Conservation (phyloP, 2,329 filamentous ascomycete genomes). For the Westerdykella aurantiaca region DNA sequence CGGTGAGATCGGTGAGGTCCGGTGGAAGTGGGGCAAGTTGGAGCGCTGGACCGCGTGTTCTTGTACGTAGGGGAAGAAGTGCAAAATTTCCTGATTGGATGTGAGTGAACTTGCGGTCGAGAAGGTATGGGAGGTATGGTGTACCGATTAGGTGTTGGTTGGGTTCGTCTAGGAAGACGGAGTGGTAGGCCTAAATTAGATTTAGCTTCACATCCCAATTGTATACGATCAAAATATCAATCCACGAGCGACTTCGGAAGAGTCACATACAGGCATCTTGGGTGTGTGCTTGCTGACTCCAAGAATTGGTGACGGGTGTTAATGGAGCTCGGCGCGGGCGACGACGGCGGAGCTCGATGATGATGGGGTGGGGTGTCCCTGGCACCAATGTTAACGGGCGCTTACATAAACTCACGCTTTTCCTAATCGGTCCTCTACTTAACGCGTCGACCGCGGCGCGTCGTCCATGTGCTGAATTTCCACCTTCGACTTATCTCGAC, state of each 20-base stretch:
- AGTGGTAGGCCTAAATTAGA: constrained; percentile 78
- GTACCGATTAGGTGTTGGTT: constrained; percentile 60
- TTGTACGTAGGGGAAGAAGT: constrained; percentile 87
- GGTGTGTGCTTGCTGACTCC: constrained; percentile 13
- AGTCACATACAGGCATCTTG: constrained; percentile 45
- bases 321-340: constrained; percentile 22
- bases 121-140: background rate
- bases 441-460: constrained; percentile 32
- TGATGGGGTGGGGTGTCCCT: constrained; percentile 22
- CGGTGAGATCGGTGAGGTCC: constrained; percentile 51
- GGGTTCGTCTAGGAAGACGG: constrained; percentile 82
- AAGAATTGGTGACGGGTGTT: constrained; percentile 11
- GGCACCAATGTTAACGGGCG: constrained; percentile 23
- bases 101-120: constrained; percentile 4
- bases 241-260: background rate
- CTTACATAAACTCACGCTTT: constrained; percentile 9
- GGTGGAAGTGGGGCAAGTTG: constrained; percentile 59
- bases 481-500: background rate
- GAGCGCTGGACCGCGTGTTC: constrained; percentile 91
- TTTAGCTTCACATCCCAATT: constrained; percentile 4
- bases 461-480: constrained; percentile 2
- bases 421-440: constrained; percentile 19
- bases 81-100: constrained; percentile 72
- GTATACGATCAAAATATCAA: constrained; percentile 8
- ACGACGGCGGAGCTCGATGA: constrained; percentile 15